A percentile compares a stretch with the other conserved stretches of the same genome.
phyloP scores from a whole-genome alignment of 1,139 yeast genomes.

The Yamadazyma spencermartinsiae region DNA sequence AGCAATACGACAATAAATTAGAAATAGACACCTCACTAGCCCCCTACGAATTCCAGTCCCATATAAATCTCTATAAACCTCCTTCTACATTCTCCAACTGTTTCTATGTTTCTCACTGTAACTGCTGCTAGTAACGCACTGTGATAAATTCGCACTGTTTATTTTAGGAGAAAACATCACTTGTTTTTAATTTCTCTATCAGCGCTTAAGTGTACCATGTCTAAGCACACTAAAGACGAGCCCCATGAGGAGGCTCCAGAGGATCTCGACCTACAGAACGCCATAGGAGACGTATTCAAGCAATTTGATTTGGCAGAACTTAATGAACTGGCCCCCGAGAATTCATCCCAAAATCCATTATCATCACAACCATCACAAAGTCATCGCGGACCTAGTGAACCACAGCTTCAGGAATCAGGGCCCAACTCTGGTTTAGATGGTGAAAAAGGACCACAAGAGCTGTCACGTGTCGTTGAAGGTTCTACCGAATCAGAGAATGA shows the following conservation, averaged over 20 bases:
- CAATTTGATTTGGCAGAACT: conserved; percentile 21
- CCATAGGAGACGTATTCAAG: conserved; percentile 41
- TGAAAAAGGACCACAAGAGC: conserved; percentile 1
- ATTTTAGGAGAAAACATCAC: conserved; percentile 4
- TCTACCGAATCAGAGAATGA: conserved; percentile 4
- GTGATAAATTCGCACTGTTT: conserved; percentile 6
- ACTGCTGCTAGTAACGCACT: not conserved
- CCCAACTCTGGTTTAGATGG: not conserved
- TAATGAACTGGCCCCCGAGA: not conserved
- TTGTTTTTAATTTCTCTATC: not conserved
- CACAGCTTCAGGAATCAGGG: conserved; percentile 3
- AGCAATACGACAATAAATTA: not conserved
- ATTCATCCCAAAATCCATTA: not conserved
- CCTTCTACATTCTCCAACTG: not conserved
- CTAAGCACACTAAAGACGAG: conserved; percentile 2
- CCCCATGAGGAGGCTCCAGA: conserved; percentile 6
- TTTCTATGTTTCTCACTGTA: not conserved
- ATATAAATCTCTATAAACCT: too few relatives aligned
- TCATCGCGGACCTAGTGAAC: not conserved
- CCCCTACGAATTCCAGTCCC: too few relatives aligned
- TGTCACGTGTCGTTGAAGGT: conserved; percentile 4
- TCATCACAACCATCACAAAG: not conserved
- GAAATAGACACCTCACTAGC: not conserved
- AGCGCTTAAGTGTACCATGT: not conserved
- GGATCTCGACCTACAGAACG: conserved; percentile 31